phyloP scores from a whole-genome alignment of 495 filamentous ascomycete species.

The Neurospora sp. region DNA sequence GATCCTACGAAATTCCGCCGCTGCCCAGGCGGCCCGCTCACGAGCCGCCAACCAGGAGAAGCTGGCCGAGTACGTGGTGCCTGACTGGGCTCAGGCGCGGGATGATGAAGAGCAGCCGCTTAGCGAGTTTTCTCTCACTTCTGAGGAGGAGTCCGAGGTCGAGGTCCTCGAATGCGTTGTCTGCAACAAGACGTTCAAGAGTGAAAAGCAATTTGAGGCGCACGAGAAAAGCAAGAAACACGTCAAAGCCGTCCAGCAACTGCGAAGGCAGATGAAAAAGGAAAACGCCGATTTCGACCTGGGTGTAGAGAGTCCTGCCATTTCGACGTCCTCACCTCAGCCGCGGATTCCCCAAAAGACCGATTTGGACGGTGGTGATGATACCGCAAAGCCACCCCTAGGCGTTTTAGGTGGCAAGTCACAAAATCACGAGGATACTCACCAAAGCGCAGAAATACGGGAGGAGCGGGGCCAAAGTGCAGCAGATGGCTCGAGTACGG shows the following conservation, averaged over 20 bases:
- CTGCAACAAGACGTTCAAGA: conserved; percentile 89
- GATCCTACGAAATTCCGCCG: conserved; percentile 62
- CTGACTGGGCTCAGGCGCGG: conserved; percentile 65
- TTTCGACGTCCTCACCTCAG: conserved; percentile 36
- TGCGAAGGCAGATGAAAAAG: conserved; percentile 72
- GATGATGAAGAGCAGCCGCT: conserved; percentile 31
- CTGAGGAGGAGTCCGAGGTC: conserved; percentile 46
- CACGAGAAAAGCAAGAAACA: conserved; percentile 98
- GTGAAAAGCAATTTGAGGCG: conserved; percentile 80
- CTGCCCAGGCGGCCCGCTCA: conserved; percentile 75
- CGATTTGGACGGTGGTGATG: neutral
- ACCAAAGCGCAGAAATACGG: neutral
- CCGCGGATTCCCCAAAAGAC: neutral
- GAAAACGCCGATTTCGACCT: conserved; percentile 57
- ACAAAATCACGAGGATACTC: neutral
- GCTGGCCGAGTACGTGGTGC: conserved; percentile 50
- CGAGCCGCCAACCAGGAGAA: conserved; percentile 73
- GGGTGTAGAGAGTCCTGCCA: conserved; percentile 20
- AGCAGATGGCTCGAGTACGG: conserved; percentile 5
- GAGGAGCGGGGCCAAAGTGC: neutral
- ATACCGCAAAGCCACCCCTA: neutral
- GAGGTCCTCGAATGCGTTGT: conserved; percentile 80
- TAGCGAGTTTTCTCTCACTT: conserved; percentile 30
- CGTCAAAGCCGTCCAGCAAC: conserved; percentile 66
- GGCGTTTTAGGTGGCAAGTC: neutral